A percentile compares a stretch with the other conserved stretches of the same genome.
These are phyloP conservation scores for Phytophthora melonis DNA, from an alignment of 352 stramenopile species.

Conservation along the genomic window DNA sequence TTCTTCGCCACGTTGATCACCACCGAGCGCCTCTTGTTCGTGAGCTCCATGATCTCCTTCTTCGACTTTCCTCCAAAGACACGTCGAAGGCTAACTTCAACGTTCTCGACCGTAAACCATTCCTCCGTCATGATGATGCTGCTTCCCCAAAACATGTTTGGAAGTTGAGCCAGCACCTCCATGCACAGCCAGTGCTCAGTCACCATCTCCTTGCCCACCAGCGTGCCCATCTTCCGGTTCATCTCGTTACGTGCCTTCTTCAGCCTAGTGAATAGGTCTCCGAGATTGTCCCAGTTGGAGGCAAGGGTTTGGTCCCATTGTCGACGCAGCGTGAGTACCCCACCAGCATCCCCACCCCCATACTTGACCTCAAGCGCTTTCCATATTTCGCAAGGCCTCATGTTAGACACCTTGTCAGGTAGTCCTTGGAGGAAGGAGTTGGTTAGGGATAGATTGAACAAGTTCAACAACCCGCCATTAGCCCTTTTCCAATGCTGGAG, in stretches of 20 bases:
- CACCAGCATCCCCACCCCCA: neutral
- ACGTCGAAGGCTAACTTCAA: neutral
- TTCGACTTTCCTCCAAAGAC: constrained; percentile 1
- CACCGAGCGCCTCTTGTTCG: neutral
- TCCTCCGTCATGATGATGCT: constrained; percentile 13
- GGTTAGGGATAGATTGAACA: neutral
- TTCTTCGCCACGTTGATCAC: neutral
- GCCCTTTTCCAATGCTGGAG: neutral
- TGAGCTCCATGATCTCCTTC: constrained; percentile 14
- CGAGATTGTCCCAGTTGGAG: constrained; percentile 9
- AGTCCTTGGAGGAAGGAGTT: neutral
- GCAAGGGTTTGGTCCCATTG: constrained; percentile 5
- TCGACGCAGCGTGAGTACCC: neutral
- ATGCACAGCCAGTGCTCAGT: constrained; percentile 19
- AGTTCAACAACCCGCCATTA: neutral
- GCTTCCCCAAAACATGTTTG: constrained; percentile 22
- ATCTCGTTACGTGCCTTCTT: constrained; percentile 26
- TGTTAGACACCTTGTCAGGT: neutral
- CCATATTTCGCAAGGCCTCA: neutral
- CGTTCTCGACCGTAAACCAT: constrained; percentile 12
- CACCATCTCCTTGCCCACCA: constrained; percentile 20
- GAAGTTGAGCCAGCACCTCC: constrained; percentile 12
- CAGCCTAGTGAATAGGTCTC: constrained; percentile 14
- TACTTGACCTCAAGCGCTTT: neutral
- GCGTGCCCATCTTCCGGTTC: constrained; percentile 5